phyloP scores from a whole-genome alignment of 306 rosid species.

The Casuarina cunninghamiana region DNA sequence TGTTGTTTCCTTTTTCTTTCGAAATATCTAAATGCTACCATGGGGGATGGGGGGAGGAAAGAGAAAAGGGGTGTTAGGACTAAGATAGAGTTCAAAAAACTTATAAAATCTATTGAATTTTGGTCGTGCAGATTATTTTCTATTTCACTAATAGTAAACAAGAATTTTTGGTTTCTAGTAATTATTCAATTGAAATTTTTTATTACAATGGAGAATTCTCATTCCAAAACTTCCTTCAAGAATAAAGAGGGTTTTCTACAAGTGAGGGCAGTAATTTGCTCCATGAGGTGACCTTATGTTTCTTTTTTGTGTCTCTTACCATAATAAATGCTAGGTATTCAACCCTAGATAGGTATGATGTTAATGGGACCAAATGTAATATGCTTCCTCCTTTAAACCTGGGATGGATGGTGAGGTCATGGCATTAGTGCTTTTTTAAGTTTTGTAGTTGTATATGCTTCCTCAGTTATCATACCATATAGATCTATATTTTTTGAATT shows the following conservation, averaged over 20 bases:
- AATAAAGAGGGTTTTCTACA: constrained; percentile 91
- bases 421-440: neutral
- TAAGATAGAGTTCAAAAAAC: neutral
- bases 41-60: too few species aligned
- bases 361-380: neutral
- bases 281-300: constrained; percentile 67
- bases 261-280: constrained; percentile 92
- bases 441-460: neutral
- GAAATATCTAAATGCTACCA: neutral
- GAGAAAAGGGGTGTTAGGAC: neutral
- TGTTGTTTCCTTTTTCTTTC: neutral
- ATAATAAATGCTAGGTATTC: neutral
- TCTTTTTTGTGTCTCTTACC: constrained; percentile 19
- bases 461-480: neutral
- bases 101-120: constrained; percentile 1
- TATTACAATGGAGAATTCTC: constrained; percentile 29
- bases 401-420: constrained; percentile 6
- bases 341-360: constrained; percentile 8
- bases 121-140: neutral
- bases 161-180: constrained; percentile 6
- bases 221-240: constrained; percentile 77
- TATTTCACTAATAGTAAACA: neutral
- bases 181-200: neutral
- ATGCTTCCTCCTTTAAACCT: neutral
- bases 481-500: neutral